phyloP scores from a whole-genome alignment of 192 early-diverging fungal species.

The Piromyces sp. region DNA sequence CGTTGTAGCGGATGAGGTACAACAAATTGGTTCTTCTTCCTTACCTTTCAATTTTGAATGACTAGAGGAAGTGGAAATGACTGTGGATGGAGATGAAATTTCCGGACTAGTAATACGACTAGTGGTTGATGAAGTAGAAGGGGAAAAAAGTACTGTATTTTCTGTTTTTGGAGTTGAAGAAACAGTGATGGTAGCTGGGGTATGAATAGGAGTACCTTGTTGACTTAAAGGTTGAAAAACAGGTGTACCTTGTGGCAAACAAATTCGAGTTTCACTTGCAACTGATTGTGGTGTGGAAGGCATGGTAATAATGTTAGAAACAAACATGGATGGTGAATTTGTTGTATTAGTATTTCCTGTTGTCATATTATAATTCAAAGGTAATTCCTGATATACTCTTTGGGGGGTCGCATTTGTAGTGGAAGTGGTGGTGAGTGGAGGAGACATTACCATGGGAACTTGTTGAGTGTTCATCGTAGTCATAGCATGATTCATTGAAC shows the following conservation, averaged over 20 bases:
- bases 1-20: too few relatives aligned
- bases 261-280: too few relatives aligned
- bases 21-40: background rate
- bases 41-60: background rate
- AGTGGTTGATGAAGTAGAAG: background rate
- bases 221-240: too few relatives aligned
- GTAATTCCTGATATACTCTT: background rate
- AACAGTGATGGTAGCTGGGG: too few relatives aligned
- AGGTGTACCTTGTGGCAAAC: too few relatives aligned
- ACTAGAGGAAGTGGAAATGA: background rate
- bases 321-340: too few relatives aligned
- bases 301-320: background rate
- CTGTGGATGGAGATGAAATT: background rate
- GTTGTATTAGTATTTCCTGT: too few relatives aligned
- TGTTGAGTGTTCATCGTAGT: background rate
- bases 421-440: background rate
- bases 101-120: background rate
- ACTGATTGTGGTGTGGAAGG: too few relatives aligned
- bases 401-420: background rate
- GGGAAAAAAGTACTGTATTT: too few relatives aligned
- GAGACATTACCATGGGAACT: background rate
- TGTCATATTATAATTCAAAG: too few relatives aligned
- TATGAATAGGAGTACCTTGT: too few relatives aligned
- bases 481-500: background rate
- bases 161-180: too few relatives aligned